Evolutionary conservation across 2,329 filamentous ascomycete species (phyloP).

Genomic region (Tolypocladium inflatum): DNA sequence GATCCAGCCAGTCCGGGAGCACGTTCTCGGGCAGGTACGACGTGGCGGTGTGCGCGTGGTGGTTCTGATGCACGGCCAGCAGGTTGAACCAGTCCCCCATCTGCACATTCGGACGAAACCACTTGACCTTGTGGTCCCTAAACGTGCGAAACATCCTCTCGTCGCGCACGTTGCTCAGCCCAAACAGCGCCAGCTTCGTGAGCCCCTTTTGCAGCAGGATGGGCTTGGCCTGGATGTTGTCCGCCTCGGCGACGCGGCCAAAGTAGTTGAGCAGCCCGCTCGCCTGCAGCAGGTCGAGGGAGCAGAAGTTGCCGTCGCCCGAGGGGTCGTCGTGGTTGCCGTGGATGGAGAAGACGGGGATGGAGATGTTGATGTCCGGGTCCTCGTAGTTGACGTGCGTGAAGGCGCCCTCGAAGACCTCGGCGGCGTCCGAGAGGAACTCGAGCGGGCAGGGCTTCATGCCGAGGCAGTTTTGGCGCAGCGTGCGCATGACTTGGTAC

Average conservation of each 20-base stretch:
- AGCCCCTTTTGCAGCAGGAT: constrained; percentile 86
- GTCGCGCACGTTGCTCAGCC: constrained; percentile 91
- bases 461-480: constrained; percentile 88
- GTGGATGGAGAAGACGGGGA: constrained; percentile 96
- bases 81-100: constrained; percentile 91
- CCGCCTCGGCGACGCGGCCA: constrained; percentile 80
- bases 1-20: constrained; percentile 79
- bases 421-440: constrained; percentile 84
- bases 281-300: constrained; percentile 82
- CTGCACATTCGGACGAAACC: constrained; percentile 74
- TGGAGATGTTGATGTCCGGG: constrained; percentile 90
- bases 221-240: constrained; percentile 88
- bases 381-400: constrained; percentile 98
- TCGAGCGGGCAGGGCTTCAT: constrained; percentile 94
- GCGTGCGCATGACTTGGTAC: constrained; percentile 93
- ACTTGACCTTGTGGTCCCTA: constrained; percentile 85
- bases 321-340: constrained; percentile 97
- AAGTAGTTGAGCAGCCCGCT: constrained; percentile 94
- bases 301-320: constrained; percentile 88
- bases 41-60: constrained; percentile 82
- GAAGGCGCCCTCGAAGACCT: constrained; percentile 84
- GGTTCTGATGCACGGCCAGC: constrained; percentile 92
- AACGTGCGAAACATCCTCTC: constrained; percentile 93
- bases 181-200: constrained; percentile 88
- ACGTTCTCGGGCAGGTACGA: constrained; percentile 93